These are phyloP conservation scores for Pterocarpus santalinus DNA, from an alignment of 306 rosid species.

Conservation along the genomic window DNA sequence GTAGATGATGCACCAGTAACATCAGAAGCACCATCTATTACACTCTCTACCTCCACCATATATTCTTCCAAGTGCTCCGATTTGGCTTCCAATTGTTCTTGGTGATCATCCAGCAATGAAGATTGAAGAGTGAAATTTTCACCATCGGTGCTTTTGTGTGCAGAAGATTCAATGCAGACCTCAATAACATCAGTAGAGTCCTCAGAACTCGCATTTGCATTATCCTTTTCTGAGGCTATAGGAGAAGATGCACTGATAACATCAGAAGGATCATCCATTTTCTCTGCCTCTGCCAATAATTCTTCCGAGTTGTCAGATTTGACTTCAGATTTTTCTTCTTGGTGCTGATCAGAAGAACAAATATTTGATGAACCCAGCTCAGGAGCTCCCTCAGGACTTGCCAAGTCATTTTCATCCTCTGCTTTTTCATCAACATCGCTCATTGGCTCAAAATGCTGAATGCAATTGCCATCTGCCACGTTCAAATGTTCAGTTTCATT, in stretches of 20 bases:
- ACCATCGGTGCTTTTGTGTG: background rate
- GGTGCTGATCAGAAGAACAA: background rate
- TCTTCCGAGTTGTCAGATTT: background rate
- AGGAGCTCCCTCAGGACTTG: slow-evolving; percentile 11
- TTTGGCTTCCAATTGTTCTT: slow-evolving; percentile 8
- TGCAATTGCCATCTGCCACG: background rate
- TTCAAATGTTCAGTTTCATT: slow-evolving; percentile 10
- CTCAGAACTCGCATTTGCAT: slow-evolving; percentile 13
- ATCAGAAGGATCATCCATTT: background rate
- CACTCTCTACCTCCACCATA: background rate
- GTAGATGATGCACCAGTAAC: background rate
- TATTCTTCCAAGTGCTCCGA: background rate
- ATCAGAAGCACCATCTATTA: background rate
- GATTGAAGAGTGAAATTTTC: background rate
- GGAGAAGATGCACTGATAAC: background rate
- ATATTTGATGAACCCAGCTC: background rate
- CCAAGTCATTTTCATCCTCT: slow-evolving; percentile 1
- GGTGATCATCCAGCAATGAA: background rate
- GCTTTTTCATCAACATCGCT: background rate
- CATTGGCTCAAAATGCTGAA: slow-evolving; percentile 9
- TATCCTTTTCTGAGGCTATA: background rate
- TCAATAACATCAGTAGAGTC: slow-evolving; percentile 11
- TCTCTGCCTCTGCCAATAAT: background rate
- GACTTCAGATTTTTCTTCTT: background rate
- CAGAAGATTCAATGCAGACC: background rate